A percentile compares a stretch with the other conserved stretches of the same genome.
Evolutionary conservation across 2,329 filamentous ascomycete species (phyloP).

Genomic region (Botrytis fragariae): DNA sequence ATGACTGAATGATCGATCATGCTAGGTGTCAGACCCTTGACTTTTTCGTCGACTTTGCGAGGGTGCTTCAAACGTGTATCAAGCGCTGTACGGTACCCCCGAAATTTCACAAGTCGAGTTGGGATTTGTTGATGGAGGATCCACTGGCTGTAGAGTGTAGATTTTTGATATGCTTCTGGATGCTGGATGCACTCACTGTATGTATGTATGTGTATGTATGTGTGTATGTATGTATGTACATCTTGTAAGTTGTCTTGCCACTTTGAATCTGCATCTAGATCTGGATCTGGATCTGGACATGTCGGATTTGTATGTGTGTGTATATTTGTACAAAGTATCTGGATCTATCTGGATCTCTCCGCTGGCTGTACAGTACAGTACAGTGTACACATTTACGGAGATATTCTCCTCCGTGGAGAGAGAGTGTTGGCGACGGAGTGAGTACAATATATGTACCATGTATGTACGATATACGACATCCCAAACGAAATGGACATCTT

Average conservation of each 20-base stretch:
- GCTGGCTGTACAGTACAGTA: background rate
- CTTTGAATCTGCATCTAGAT: background rate
- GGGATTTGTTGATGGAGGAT: no score
- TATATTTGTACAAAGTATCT: background rate
- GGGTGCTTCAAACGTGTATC: no score
- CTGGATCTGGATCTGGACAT: background rate
- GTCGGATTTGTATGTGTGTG: no score
- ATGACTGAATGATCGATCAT: no score
- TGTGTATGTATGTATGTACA: background rate
- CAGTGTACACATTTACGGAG: background rate
- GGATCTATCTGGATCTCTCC: background rate
- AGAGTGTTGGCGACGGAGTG: no score
- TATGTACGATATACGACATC: background rate
- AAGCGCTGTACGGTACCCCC: no score
- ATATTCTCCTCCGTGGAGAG: background rate
- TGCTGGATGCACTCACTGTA: background rate
- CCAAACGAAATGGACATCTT: background rate
- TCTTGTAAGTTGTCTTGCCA: background rate
- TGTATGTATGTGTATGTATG: no score
- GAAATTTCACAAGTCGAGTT: no score
- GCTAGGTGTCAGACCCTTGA: no score
- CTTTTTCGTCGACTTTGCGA: no score
- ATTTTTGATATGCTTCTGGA: background rate
- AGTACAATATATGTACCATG: no score
- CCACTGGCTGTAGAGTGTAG: no score